Conservation (phyloP, 805 yeast genomes). For the Saccharomycopsis sp. region DNA sequence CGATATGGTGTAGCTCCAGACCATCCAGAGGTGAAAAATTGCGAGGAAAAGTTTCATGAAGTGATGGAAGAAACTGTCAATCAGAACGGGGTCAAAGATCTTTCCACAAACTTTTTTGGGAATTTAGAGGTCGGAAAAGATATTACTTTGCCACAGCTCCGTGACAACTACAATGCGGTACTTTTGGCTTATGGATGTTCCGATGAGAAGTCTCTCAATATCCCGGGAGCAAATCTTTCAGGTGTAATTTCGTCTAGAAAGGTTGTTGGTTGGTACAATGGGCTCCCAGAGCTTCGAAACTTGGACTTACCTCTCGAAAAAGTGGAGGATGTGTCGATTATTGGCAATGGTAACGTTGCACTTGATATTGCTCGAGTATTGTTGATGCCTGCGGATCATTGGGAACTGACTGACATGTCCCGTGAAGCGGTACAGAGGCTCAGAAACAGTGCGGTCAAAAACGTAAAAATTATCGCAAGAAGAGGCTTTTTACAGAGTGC, state of each 20-base stretch:
- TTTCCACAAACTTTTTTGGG: constrained; percentile 57
- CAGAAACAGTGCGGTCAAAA: constrained; percentile 45
- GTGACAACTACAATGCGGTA: constrained; percentile 59
- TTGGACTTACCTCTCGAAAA: constrained; percentile 52
- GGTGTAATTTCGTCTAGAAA: constrained; percentile 77
- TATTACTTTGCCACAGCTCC: constrained; percentile 43
- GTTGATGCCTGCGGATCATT: constrained; percentile 43
- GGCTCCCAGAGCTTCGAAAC: constrained; percentile 57
- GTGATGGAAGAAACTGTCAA: constrained; percentile 27
- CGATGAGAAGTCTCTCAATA: constrained; percentile 42
- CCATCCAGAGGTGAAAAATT: constrained; percentile 91
- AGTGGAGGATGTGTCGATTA: constrained; percentile 61
- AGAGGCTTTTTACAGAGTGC: constrained; percentile 83
- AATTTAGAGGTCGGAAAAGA: constrained; percentile 65
- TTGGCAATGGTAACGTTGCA: constrained; percentile 98
- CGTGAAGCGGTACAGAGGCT: constrained; percentile 51
- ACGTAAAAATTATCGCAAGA: constrained; percentile 73
- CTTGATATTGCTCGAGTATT: constrained; percentile 81
- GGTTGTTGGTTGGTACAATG: constrained; percentile 96
- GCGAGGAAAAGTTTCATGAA: constrained; percentile 62
- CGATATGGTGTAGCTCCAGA: constrained; percentile 99
- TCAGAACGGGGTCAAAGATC: constrained; percentile 18
- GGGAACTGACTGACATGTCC: constrained; percentile 71
- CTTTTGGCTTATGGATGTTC: constrained; percentile 81
- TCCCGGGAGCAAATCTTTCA: constrained; percentile 49